Conservation (phyloP, 768 basidiomycete species). For the Mycena polygramma region DNA sequence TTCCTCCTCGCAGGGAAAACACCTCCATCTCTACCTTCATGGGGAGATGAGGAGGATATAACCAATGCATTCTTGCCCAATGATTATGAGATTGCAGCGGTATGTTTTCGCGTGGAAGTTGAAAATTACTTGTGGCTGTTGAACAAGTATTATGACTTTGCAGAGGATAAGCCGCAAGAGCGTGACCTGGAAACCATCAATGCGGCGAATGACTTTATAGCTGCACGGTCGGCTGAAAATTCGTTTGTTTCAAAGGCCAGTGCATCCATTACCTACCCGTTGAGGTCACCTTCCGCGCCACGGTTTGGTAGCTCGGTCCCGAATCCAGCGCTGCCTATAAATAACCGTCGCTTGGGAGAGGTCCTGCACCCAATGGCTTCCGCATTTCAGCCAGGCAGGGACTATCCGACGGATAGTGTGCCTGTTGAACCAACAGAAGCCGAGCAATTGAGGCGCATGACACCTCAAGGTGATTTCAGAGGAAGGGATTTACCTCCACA, state of each 20-base stretch:
- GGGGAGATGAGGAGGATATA: conserved; percentile 23
- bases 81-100: not conserved
- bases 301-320: not conserved
- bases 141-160: too few species aligned
- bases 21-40: not conserved
- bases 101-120: conserved; percentile 16
- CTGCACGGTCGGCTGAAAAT: too few species aligned
- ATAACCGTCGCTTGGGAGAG: conserved; percentile 3
- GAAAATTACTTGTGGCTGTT: conserved; percentile 11
- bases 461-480: not conserved
- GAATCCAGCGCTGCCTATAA: not conserved
- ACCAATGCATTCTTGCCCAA: not conserved
- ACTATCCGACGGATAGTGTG: not conserved
- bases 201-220: not conserved
- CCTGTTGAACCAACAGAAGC: not conserved
- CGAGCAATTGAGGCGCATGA: conserved; percentile 10
- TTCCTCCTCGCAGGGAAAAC: conserved; percentile 2
- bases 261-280: not conserved
- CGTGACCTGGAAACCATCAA: not conserved
- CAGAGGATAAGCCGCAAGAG: conserved; percentile 1
- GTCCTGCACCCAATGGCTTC: not conserved
- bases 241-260: not conserved
- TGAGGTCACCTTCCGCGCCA: not conserved
- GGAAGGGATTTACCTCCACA: not conserved
- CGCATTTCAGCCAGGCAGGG: not conserved